Base-by-base conservation (phyloP, 495 filamentous ascomycete genomes). In the Penicillium cosmopolitanum region DNA sequence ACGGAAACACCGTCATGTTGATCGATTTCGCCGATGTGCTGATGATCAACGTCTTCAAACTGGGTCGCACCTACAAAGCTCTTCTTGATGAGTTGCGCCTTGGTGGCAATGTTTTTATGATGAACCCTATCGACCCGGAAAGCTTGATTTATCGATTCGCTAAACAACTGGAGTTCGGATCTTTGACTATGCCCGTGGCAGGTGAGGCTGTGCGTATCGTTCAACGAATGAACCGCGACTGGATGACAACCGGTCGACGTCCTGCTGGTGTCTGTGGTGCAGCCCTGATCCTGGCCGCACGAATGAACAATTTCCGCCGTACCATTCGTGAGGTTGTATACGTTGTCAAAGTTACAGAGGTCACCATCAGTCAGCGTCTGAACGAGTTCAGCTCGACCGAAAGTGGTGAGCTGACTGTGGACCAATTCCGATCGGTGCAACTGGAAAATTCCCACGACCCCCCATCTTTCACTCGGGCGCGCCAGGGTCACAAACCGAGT, bases 301-400 rank as follows among this genome's bases (percentile, higher is more conserved):
- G 96, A 34, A 96, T 97, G 87, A 96, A 97, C 79, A 97, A 97
- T 72, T 98, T 94, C 71, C 87, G 94, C 38, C 88, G 95, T 18
- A 95, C 91, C 0, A 85, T 96, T 6, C 83, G 92, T 25, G 95
- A 98, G 75, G 88, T 98, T 11, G 95, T 98, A 31, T 97, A 96
- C 66, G 87, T 97, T 16, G 96, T 96, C 58, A 97, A 96, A 64
- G 93, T 97, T 31, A 92, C 92, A 10, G 94, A 96, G 64, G 78
- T 89, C 33, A 98, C 95, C 4, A 90, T 98, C 62, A 87, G 88
- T 56, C 89, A 93, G 63, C 90, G 95, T 56, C 80, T 98, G 35
- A 87, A 89, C 23, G 95, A 98, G 65, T 98, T 97, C 69, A 89
- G 89, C 51, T 84, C 84, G 5, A 96, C 93, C 0, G 87, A 89